Evolutionary conservation across 495 filamentous ascomycete genomes (phyloP).

Genomic region (Melanomma pulvis-pyrius): DNA sequence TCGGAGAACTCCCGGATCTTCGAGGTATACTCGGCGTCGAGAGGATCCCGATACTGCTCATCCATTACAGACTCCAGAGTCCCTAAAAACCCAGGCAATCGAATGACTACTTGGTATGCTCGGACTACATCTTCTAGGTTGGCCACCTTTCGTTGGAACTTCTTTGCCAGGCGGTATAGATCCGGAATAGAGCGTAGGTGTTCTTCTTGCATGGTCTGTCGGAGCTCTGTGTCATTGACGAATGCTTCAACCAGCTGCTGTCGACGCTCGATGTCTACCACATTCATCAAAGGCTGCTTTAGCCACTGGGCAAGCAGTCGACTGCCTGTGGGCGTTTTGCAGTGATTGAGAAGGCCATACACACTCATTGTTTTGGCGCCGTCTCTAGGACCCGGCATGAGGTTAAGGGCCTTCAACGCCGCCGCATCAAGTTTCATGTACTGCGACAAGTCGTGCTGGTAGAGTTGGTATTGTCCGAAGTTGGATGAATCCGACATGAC

Average conservation of each 20-base stretch:
- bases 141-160: conserved; percentile 87
- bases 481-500: conserved; percentile 89
- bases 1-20: conserved; percentile 75
- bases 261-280: conserved; percentile 83
- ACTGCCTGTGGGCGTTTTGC: conserved; percentile 93
- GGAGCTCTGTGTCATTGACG: conserved; percentile 86
- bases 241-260: conserved; percentile 97
- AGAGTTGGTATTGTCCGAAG: conserved; percentile 94
- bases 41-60: conserved; percentile 82
- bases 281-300: conserved; percentile 95
- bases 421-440: conserved; percentile 99
- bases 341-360: conserved; percentile 93
- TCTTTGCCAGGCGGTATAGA: conserved; percentile 89
- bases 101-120: conserved; percentile 91
- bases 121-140: conserved; percentile 94
- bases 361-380: conserved; percentile 97
- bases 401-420: conserved; percentile 88
- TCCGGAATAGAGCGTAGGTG: conserved; percentile 93
- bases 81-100: conserved; percentile 84
- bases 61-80: conserved; percentile 95
- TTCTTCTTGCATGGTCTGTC: conserved; percentile 97
- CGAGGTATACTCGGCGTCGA: conserved; percentile 85
- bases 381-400: conserved; percentile 94
- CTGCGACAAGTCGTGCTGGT: conserved; percentile 95
- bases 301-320: conserved; percentile 93